A percentile compares a stretch with the other conserved stretches of the same genome.
Evolutionary conservation across 2,329 filamentous ascomycete species (phyloP).

Genomic region (Macrophomina tecta): DNA sequence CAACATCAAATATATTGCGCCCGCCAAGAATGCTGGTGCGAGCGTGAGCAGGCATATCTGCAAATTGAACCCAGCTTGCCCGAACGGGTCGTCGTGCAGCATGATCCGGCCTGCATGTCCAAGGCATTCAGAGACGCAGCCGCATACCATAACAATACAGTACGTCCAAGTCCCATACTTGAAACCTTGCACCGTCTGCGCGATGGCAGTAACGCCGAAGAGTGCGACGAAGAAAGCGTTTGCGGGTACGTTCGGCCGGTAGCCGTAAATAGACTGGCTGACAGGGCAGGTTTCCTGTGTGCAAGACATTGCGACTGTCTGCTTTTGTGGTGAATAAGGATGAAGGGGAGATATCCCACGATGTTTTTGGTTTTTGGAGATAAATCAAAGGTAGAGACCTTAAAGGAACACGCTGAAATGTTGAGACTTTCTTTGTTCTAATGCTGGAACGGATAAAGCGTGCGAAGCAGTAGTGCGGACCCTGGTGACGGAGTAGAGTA

Average conservation of each 20-base stretch:
- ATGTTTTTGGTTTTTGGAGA: not conserved
- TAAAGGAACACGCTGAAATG: no score
- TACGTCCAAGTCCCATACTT: constrained; percentile 63
- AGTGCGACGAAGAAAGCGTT: constrained; percentile 61
- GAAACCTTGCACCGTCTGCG: constrained; percentile 57
- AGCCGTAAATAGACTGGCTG: constrained; percentile 58
- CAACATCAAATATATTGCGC: constrained; percentile 58
- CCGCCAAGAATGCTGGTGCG: constrained; percentile 62
- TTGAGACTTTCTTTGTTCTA: no score
- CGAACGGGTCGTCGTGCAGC: constrained; percentile 60
- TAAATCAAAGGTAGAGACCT: no score
- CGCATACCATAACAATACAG: constrained; percentile 55
- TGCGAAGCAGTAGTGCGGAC: no score
- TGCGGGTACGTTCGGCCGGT: constrained; percentile 57
- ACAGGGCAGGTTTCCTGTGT: constrained; percentile 52
- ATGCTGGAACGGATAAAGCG: no score
- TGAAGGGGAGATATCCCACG: not conserved
- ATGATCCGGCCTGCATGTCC: constrained; percentile 64
- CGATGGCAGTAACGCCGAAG: constrained; percentile 56
- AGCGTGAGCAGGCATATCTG: constrained; percentile 52
- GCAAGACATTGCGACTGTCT: not conserved
- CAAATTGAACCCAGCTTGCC: not conserved
- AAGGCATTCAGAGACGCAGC: constrained; percentile 57
- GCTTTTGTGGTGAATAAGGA: not conserved
- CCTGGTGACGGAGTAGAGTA: no score